Percentiles rank a stretch among this genome's conserved stretches.
Evolutionary conservation across 2,329 filamentous ascomycete genomes (phyloP).

Genomic region (Trichoderma lentiforme): DNA sequence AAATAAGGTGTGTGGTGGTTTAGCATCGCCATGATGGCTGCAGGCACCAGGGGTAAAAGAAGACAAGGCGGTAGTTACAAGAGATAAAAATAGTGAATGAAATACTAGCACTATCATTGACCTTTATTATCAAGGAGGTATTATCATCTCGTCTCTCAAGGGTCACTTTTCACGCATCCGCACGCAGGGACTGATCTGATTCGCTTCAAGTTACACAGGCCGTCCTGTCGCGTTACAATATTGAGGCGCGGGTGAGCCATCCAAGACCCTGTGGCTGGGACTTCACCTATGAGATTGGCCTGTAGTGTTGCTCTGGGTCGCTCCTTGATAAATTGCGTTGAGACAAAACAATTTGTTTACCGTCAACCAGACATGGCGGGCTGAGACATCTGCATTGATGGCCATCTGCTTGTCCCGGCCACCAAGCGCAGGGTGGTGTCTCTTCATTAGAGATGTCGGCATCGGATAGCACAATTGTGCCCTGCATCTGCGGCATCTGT

Average conservation of each 20-base stretch:
- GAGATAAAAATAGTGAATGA: neutral
- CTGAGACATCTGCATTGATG: neutral
- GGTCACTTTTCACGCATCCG: neutral
- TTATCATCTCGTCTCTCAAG: neutral
- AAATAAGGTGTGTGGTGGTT: neutral
- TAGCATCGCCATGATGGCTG: neutral
- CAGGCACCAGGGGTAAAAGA: neutral
- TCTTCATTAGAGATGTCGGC: neutral
- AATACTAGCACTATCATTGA: neutral
- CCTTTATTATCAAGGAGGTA: neutral
- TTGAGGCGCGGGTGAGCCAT: neutral
- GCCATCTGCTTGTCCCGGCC: neutral
- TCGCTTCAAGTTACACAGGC: neutral
- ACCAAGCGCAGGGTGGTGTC: neutral
- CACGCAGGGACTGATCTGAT: neutral
- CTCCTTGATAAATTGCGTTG: slow-evolving; percentile 3
- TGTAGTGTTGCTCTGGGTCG: neutral
- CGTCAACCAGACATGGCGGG: neutral
- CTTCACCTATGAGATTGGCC: neutral
- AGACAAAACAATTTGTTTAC: neutral
- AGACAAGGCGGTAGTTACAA: no score
- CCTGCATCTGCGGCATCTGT: neutral
- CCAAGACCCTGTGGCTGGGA: slow-evolving; percentile 3
- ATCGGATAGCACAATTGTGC: neutral
- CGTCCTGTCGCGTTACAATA: slow-evolving; percentile 5